A percentile compares a stretch with the other conserved stretches of the same genome.
Evolutionary conservation across 768 basidiomycete genomes (phyloP).

Genomic region (Trametes cubensis): DNA sequence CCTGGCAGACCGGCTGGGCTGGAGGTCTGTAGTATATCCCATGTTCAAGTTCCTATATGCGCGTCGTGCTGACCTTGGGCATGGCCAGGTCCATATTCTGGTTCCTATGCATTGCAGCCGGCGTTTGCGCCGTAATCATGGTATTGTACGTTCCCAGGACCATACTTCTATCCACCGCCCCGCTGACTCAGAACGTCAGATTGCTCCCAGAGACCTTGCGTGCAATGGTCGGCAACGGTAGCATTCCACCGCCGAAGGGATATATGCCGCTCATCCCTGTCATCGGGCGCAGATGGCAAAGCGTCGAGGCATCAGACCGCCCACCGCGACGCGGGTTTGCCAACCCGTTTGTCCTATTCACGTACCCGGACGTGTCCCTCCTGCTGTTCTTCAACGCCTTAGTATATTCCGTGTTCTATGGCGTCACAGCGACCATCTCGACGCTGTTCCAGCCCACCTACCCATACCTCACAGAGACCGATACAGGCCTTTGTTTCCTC

Average conservation of each 20-base stretch:
- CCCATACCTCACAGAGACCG: conserved; percentile 58
- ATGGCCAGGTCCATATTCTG: conserved; percentile 44
- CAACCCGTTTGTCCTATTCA: conserved; percentile 61
- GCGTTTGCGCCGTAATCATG: conserved; percentile 39
- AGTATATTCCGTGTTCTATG: conserved; percentile 59
- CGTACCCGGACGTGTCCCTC: conserved; percentile 57
- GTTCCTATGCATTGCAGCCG: conserved; percentile 43
- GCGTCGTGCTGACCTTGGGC: neutral
- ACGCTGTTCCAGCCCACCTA: conserved; percentile 63
- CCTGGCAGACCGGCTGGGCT: conserved; percentile 33
- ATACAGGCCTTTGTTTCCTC: conserved; percentile 78
- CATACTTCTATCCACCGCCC: neutral
- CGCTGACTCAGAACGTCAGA: conserved; percentile 23
- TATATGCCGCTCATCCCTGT: conserved; percentile 39
- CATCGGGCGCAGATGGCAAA: conserved; percentile 24
- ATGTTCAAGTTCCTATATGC: neutral
- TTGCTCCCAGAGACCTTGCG: conserved; percentile 55
- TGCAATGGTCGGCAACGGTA: conserved; percentile 46
- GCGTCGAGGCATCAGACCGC: conserved; percentile 11
- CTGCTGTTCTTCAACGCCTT: conserved; percentile 57
- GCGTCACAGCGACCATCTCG: conserved; percentile 61
- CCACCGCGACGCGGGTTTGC: conserved; percentile 41
- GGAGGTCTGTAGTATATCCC: conserved; percentile 31
- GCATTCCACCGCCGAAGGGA: conserved; percentile 36
- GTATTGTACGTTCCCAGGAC: conserved; percentile 34